Percentiles rank a stretch among this genome's conserved stretches.
These are phyloP conservation scores for Artomyces pyxidatus DNA, from an alignment of 768 basidiomycete genomes.

Conservation along the genomic window DNA sequence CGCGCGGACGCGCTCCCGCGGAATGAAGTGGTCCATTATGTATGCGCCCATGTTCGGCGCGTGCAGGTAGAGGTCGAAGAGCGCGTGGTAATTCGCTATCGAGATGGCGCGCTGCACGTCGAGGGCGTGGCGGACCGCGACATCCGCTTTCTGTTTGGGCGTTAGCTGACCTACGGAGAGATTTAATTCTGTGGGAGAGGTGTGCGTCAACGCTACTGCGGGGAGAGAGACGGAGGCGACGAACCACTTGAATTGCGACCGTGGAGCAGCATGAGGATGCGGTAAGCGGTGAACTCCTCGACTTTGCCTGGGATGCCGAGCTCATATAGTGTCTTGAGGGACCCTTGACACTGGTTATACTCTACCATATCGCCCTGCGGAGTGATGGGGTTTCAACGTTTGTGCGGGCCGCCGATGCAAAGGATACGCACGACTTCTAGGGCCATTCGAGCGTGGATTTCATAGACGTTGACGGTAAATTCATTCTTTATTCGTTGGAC, in stretches of 20 bases:
- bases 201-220: neutral
- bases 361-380: slow-evolving; percentile 91
- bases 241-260: slow-evolving; percentile 89
- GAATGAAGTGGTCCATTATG: slow-evolving; percentile 98
- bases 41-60: slow-evolving; percentile 98
- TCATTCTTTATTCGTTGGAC: slow-evolving; percentile 99
- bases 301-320: slow-evolving; percentile 87
- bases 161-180: slow-evolving; percentile 97
- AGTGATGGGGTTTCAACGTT: too few relatives aligned
- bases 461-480: slow-evolving; percentile 95
- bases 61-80: slow-evolving; percentile 76
- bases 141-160: slow-evolving; percentile 73
- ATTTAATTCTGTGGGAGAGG: slow-evolving; percentile 70
- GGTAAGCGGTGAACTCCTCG: slow-evolving; percentile 96
- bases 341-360: slow-evolving; percentile 96
- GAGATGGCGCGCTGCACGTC: slow-evolving; percentile 82
- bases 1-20: slow-evolving; percentile 80
- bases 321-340: slow-evolving; percentile 84
- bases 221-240: slow-evolving; percentile 19
- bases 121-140: slow-evolving; percentile 82
- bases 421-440: slow-evolving; percentile 66
- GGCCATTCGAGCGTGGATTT: slow-evolving; percentile 97
- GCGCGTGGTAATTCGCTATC: slow-evolving; percentile 88
- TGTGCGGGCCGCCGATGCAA: too few relatives aligned
- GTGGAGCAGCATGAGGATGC: slow-evolving; percentile 91